Evolutionary conservation across 1,139 yeast species (phyloP).

Genomic region (Pneumocystis sp.): DNA sequence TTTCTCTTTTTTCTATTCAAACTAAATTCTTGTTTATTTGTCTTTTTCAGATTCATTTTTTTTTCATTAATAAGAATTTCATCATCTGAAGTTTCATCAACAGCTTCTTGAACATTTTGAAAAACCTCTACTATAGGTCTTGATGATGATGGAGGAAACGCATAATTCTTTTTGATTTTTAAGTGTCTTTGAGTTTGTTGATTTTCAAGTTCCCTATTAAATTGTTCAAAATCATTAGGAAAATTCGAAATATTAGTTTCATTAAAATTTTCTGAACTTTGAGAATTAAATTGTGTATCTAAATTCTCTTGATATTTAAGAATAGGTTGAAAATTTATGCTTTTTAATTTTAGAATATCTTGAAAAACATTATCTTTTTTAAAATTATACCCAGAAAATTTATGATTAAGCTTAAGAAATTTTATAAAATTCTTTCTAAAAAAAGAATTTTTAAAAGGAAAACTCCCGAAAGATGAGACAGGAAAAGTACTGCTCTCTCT

Average conservation of each 20-base stretch:
- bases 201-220: slow-evolving; percentile 71
- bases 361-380: not conserved
- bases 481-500: not conserved
- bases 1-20: not conserved
- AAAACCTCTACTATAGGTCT: slow-evolving; percentile 86
- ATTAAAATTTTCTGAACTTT: slow-evolving; percentile 3
- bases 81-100: slow-evolving; percentile 30
- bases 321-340: not conserved
- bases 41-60: slow-evolving; percentile 2
- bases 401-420: not conserved
- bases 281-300: not conserved
- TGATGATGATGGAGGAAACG: slow-evolving; percentile 60
- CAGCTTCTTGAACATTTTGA: slow-evolving; percentile 80
- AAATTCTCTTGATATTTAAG: not conserved
- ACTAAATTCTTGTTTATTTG: not conserved
- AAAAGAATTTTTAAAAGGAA: not conserved
- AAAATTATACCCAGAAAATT: not conserved
- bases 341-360: not conserved
- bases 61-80: slow-evolving; percentile 16
- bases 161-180: slow-evolving; percentile 43
- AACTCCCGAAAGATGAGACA: not conserved
- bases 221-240: slow-evolving; percentile 54
- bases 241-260: slow-evolving; percentile 26
- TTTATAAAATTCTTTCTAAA: not conserved
- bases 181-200: slow-evolving; percentile 67